Evolutionary conservation across 441 rosid species (phyloP), one percentile per base, ranked within the genome.

Genomic region (Erysimum pusillum): DNA sequence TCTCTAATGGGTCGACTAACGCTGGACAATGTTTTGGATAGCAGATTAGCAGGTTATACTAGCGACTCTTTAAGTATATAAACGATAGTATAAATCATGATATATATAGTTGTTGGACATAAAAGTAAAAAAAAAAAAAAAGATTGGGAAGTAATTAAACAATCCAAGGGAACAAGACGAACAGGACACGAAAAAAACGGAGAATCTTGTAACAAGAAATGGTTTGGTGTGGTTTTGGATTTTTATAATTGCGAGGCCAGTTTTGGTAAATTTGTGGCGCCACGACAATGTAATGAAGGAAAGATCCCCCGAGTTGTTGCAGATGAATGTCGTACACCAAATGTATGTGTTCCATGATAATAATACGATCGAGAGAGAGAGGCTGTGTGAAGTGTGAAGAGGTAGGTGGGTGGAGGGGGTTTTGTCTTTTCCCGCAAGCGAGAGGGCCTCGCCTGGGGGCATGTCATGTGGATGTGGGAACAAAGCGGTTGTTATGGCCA

Each of bases 391-490:
- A 34, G 36, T 34, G 36, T 34, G 36, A 34, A 34, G 28, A 25
- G 28, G 28, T 25, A 25, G 28, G 28, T 25, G 28, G 28, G 28
- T 22, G 25, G 25, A 22, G 52, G 45, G n/a, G 46, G 36, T 45
- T 31, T 51, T 67, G 73, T 35, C 75, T 70, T 70, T 58, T 62
- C 17, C 61, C 12, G 52, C 46, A 63, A 18, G 62, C 53, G 70
- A 61, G 57, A 63, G 62, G 76, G 13, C 45, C 25, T 22, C 25
- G 25, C 25, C 20, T 58, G 32, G 57, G 57, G 56, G 45, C 45
- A 12, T 1, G 14, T 14, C 59, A 22, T 22, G 25, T 22, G 2
- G 2, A 54, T 54, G 63, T 9, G 63, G 42, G 42, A 57, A 57
- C 22, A 57, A 34, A 32, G 39, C 41, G 12, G 63, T n/a, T 15